A percentile compares a stretch with the other conserved stretches of the same genome.
Evolutionary conservation across 345 rosid species (phyloP).

Genomic region (Boechera divaricarpa): DNA sequence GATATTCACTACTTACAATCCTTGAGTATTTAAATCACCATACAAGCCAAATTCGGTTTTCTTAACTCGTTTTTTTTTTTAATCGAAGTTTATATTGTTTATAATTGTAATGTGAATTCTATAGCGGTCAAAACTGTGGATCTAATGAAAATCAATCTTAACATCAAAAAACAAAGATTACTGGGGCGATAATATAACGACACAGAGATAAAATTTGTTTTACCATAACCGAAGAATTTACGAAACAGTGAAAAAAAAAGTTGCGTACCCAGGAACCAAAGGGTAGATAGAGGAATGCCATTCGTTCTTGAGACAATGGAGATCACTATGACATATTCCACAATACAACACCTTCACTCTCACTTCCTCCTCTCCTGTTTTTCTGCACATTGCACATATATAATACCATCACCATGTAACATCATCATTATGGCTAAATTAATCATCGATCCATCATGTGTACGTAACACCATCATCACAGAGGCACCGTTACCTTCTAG

Average conservation of each 20-base stretch:
- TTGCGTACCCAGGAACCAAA: slow-evolving; percentile 68
- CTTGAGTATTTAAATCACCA: background rate
- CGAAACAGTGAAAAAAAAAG: background rate
- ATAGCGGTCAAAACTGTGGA: background rate
- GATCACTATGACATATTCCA: slow-evolving; percentile 78
- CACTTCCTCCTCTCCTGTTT: slow-evolving; percentile 66
- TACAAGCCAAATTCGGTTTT: background rate
- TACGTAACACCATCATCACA: background rate
- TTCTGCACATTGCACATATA: slow-evolving; percentile 44
- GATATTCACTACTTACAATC: background rate
- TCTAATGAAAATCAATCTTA: slow-evolving; percentile 2
- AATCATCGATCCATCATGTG: slow-evolving; percentile 10
- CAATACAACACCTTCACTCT: slow-evolving; percentile 63
- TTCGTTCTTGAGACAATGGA: slow-evolving; percentile 55
- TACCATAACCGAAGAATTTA: background rate
- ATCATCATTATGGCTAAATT: slow-evolving; percentile 12
- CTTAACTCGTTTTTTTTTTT: background rate
- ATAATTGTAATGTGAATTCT: background rate
- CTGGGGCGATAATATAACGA: background rate
- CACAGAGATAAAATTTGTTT: background rate
- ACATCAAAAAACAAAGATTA: background rate
- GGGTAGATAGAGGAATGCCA: slow-evolving; percentile 64
- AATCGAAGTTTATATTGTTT: background rate
- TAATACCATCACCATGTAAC: slow-evolving; percentile 4
- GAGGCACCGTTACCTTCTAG: slow-evolving; percentile 54